These are phyloP conservation scores for Pseudonectria buxi DNA, from an alignment of 2,329 filamentous ascomycete genomes.

Conservation along the genomic window DNA sequence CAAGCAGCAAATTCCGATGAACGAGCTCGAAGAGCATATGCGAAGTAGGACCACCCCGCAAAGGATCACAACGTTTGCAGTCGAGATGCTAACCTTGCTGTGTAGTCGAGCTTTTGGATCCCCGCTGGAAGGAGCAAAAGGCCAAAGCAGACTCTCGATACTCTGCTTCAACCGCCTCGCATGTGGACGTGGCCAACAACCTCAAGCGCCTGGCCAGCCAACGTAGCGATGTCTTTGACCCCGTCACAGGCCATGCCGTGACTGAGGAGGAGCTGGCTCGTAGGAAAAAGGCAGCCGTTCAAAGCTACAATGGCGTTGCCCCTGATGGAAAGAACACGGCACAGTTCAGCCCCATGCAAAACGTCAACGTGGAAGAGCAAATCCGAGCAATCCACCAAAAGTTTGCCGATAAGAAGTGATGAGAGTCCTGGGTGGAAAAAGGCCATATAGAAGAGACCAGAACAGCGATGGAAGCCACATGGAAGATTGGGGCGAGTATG, in stretches of 20 bases:
- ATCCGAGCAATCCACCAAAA: conserved; percentile 59
- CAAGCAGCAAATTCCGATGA: conserved; percentile 78
- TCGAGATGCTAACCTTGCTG: conserved; percentile 28
- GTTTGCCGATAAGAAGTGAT: conserved; percentile 38
- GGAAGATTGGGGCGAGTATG: not conserved
- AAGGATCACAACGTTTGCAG: not conserved
- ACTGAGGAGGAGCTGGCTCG: conserved; percentile 68
- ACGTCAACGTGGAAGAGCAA: conserved; percentile 78
- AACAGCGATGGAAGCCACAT: not conserved
- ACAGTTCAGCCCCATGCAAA: conserved; percentile 54
- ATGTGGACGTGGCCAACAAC: conserved; percentile 84
- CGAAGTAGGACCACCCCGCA: conserved; percentile 52
- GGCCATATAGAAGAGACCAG: not conserved
- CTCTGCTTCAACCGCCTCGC: conserved; percentile 78
- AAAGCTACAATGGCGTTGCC: conserved; percentile 56
- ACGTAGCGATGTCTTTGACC: conserved; percentile 80
- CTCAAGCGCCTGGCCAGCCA: conserved; percentile 91
- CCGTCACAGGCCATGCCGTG: conserved; percentile 58
- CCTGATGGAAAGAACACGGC: conserved; percentile 50
- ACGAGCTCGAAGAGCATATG: conserved; percentile 88
- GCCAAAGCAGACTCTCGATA: conserved; percentile 81
- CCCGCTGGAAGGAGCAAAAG: conserved; percentile 92
- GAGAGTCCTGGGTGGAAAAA: too few species aligned
- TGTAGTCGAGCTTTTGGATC: conserved; percentile 82
- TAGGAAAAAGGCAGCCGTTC: conserved; percentile 65